Evolutionary conservation across 2,329 filamentous ascomycete species (phyloP), one percentile per base, ranked within the genome.

Genomic region (Aspergillus texensis): DNA sequence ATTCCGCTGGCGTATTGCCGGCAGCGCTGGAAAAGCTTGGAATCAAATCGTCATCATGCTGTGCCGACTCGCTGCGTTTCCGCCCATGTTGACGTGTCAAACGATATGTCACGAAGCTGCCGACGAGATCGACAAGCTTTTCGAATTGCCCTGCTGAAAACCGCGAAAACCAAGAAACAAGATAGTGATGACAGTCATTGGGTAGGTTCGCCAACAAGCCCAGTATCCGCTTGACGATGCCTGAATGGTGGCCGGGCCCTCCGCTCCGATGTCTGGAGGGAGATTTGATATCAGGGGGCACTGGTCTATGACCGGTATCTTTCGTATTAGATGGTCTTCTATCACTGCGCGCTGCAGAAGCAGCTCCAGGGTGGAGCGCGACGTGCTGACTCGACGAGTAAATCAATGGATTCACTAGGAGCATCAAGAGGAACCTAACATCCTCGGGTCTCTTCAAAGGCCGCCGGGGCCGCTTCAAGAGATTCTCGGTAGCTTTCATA

Each of bases 191-290:
- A 68, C 91, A 94, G 62, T 90, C 86, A 62, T 87, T 86, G 0
- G 92, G 85, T 14, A 91, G 82, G 74, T 96, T 92, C 1, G 92
- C 90, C 28, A 96, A 74, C 11, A 97, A 80, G 0, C 94, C 94
- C 30, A 96, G 77, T 45, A 96, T 89, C 43, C 94, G 87, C 76
- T 97, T 97, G 70, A 96, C 87, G 59, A 97, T 90, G 5, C 90
- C 91, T 2, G 91, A 93, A 77, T 96, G 91, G 63, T 91, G 87
- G 1, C 89, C 89, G 30, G 86, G 83, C 21, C 78, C 78, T 21
- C 77, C 74, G 50, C 71, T 72, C 21, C 74, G 74, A 63, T 50
- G 58, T 58, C 57, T 62, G 30, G 60, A 46, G 24, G 41, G 54
- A 16, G 48, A 48, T 34, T 62, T 67, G 62, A 41, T 60, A 58